Evolutionary conservation across 2,329 filamentous ascomycete genomes (phyloP).

Genomic region (Xylaria digitata): DNA sequence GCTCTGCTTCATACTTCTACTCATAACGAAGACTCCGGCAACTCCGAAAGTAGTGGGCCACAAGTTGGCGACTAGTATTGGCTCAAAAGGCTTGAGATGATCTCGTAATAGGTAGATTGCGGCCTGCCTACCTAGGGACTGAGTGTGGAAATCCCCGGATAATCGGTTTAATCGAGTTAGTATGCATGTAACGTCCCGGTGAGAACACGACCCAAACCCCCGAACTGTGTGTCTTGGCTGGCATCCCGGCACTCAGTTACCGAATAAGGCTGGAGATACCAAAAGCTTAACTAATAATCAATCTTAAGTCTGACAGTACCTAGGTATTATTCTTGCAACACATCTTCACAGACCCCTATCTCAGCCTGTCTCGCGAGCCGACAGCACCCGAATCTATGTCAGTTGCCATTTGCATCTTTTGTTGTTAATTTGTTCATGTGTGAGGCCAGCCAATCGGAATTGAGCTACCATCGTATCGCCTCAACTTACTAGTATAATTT

Average conservation of each 20-base stretch:
- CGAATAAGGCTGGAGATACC: background rate
- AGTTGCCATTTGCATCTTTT: background rate
- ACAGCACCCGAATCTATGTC: background rate
- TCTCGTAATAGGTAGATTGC: background rate
- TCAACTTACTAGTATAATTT: background rate
- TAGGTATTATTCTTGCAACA: too few relatives aligned
- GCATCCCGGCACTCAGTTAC: background rate
- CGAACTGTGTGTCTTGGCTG: background rate
- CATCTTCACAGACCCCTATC: too few relatives aligned
- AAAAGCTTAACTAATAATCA: too few relatives aligned
- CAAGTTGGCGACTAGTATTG: background rate
- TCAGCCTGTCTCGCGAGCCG: too few relatives aligned
- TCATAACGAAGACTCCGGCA: background rate
- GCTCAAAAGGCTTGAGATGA: slow-evolving; percentile 3
- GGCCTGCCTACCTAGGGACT: background rate
- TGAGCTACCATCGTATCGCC: slow-evolving; percentile 3
- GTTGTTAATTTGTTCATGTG: background rate
- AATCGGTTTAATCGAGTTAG: too few relatives aligned
- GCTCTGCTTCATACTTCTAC: background rate
- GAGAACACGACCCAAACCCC: background rate
- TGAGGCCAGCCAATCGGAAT: background rate
- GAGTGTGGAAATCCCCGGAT: too few relatives aligned
- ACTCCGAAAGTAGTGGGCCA: slow-evolving; percentile 1
- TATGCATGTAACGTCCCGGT: background rate
- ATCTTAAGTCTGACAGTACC: background rate